Percentiles rank a stretch among this genome's conserved stretches.
Evolutionary conservation across 2,329 filamentous ascomycete genomes (phyloP).

Genomic region (Alternaria sp.): DNA sequence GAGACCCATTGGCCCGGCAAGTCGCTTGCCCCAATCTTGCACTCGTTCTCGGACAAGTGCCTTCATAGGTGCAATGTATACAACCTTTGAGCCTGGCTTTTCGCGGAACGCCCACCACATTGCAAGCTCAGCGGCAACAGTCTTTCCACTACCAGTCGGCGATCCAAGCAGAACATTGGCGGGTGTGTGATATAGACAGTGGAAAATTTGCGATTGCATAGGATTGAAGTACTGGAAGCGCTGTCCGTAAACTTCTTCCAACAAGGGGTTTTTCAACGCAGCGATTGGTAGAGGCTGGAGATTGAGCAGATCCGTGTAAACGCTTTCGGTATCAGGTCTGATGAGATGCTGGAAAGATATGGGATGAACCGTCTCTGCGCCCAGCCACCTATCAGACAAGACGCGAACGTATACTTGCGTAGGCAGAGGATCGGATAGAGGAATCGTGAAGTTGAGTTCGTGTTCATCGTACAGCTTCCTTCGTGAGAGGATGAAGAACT

Average conservation of each 20-base stretch:
- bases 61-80: constrained; percentile 99
- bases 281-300: constrained; percentile 87
- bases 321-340: constrained; percentile 93
- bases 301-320: constrained; percentile 93
- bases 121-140: constrained; percentile 90
- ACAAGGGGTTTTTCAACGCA: constrained; percentile 82
- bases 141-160: constrained; percentile 97
- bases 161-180: constrained; percentile 94
- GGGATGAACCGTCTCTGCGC: constrained; percentile 92
- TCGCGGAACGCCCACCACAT: constrained; percentile 99
- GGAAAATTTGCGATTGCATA: constrained; percentile 99
- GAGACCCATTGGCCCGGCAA: constrained; percentile 83
- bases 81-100: constrained; percentile 92
- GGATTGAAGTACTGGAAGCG: constrained; percentile 98
- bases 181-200: constrained; percentile 90
- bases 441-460: constrained; percentile 97
- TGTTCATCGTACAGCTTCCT: constrained; percentile 95
- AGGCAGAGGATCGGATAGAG: constrained; percentile 88
- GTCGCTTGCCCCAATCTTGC: constrained; percentile 87
- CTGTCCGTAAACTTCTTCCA: constrained; percentile 88
- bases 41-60: constrained; percentile 95
- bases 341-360: constrained; percentile 99
- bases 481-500: constrained; percentile 91
- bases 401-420: constrained; percentile 96
- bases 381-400: constrained; percentile 94